Evolutionary conservation across 208 protist genomes (phyloP), one percentile per base, ranked within the genome.

Genomic region (Zelonia costaricensis): DNA sequence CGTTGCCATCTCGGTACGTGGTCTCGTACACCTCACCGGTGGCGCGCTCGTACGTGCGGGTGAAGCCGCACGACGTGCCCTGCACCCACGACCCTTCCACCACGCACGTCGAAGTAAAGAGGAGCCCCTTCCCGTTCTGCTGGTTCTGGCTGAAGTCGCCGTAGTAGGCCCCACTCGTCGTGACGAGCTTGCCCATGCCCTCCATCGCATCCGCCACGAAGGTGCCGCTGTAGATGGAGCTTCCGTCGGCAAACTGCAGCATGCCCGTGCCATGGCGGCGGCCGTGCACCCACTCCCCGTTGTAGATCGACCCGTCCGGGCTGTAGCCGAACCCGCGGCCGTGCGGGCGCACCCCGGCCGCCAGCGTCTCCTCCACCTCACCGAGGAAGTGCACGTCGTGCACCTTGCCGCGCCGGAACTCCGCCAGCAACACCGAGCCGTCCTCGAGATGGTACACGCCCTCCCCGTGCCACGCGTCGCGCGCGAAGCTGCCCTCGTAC

Each of bases 211-310:
- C 75, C 46, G 72, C 59, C 13, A 64, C 55, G 67, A 96, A 96
- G 30, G 73, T 70, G 22, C 89, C 89, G 53, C 76, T 91, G 72
- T 93, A 95, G 36, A 92, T 60, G 40, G 56, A 55, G 36, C 66
- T 57, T 23, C 72, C 80, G 47, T 79, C 63, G 9, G 38, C 39
- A n/a, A 58, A 10, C 25, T 81, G 57, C 18, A 94, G 63, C 59
- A 93, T 77, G 18, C 91, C 91, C 0, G 71, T 91, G 42, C 91
- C 91, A 51, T 94, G 86, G 28, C 78, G 69, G 46, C 82, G 25
- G 0, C 83, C 86, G n/a, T 80, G 65, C 45, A 45, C 31, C 91
- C 91, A 97, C 67, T 97, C 79, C 2, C 91, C 91, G 53, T 97
- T 94, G 73, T 97, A 97, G 3, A 79, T 40, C 25, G 52, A 49